A percentile compares a stretch with the other conserved stretches of the same genome.
phyloP scores from a whole-genome alignment of 441 rosid genomes.

The Adansonia gregorii region DNA sequence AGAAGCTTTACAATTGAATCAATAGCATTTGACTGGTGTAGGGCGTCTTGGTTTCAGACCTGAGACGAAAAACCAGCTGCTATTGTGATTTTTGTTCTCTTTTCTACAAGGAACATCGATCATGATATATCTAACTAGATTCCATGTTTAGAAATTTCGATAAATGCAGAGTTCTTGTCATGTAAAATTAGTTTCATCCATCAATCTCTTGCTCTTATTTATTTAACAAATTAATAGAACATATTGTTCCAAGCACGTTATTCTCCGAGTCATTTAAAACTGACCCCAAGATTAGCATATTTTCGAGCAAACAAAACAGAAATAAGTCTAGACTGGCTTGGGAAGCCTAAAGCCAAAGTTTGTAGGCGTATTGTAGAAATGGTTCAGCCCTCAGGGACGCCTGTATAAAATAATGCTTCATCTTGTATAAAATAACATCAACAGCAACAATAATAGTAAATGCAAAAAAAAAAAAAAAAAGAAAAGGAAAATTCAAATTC shows the following conservation, averaged over 20 bases:
- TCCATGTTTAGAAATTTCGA: not conserved
- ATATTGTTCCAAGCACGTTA: too few species aligned
- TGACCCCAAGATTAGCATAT: too few species aligned
- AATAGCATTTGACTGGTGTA: not conserved
- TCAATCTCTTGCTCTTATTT: too few species aligned
- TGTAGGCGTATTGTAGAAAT: too few species aligned
- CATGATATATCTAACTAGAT: not conserved
- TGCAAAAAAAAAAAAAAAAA: too few species aligned
- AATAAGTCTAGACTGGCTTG: too few species aligned
- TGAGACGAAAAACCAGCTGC: not conserved
- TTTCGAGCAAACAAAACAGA: too few species aligned
- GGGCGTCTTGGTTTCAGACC: slow-evolving; percentile 2
- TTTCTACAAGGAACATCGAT: not conserved
- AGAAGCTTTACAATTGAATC: slow-evolving; percentile 82
- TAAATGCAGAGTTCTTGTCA: not conserved
- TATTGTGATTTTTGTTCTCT: not conserved
- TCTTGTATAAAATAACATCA: not conserved
- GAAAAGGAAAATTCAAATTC: not conserved
- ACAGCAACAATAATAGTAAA: too few species aligned
- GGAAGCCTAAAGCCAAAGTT: too few species aligned
- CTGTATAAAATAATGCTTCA: not conserved
- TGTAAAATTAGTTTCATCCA: not conserved
- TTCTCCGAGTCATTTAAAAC: too few species aligned
- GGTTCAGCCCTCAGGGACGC: too few species aligned
- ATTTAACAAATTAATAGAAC: too few species aligned